phyloP scores from a whole-genome alignment of 768 basidiomycete species.

The Tulasnella sp. region DNA sequence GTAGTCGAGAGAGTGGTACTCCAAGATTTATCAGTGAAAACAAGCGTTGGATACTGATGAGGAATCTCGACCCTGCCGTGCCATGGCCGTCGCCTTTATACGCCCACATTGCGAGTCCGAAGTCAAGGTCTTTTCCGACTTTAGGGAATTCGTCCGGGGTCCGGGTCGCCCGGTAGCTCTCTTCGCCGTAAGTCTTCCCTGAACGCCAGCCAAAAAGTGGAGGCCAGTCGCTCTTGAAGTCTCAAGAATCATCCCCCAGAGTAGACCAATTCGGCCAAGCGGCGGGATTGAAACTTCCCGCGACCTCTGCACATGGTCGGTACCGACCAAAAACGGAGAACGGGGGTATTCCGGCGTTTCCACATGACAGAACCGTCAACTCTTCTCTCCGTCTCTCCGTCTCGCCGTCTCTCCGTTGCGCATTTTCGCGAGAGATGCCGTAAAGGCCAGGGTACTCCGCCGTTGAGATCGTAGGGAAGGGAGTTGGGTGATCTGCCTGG shows the following conservation, averaged over 20 bases:
- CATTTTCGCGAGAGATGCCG: not conserved
- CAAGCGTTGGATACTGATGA: not conserved
- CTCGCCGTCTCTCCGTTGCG: not conserved
- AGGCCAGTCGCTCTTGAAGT: too few species aligned
- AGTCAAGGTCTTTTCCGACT: not conserved
- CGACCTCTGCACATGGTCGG: not conserved
- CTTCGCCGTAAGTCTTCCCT: too few species aligned
- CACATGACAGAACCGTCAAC: not conserved
- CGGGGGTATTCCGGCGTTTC: not conserved
- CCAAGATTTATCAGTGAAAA: not conserved
- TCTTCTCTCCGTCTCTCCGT: too few species aligned
- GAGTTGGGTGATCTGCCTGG: not conserved
- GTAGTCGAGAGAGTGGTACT: not conserved
- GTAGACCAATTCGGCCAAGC: not conserved
- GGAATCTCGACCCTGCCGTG: not conserved
- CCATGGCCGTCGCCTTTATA: not conserved
- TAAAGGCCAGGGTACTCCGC: not conserved
- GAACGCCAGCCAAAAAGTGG: too few species aligned
- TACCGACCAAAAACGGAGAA: too few species aligned
- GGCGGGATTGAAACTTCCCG: not conserved
- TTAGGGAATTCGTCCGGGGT: not conserved
- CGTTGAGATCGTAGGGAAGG: not conserved
- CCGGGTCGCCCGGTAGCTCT: too few species aligned
- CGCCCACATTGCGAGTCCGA: not conserved
- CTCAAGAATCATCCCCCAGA: not conserved